Percentiles rank a stretch among this genome's conserved stretches.
Evolutionary conservation across 2,329 filamentous ascomycete species (phyloP).

Genomic region (Fusarium brevicatenulatum): DNA sequence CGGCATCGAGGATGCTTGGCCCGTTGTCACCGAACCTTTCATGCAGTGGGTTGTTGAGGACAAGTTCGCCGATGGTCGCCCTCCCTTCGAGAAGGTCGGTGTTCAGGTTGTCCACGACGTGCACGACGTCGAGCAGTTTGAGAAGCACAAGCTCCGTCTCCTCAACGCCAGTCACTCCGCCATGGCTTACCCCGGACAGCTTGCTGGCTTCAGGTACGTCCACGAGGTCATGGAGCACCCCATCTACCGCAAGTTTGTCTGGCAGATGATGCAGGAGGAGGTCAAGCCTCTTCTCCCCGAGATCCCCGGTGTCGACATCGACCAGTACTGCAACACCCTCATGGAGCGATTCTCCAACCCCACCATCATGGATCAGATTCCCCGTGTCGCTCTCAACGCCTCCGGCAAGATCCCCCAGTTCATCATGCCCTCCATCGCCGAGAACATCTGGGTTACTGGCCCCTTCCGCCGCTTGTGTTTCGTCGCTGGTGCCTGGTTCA

Average conservation of each 20-base stretch:
- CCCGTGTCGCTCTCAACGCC: constrained; percentile 61
- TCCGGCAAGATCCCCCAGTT: constrained; percentile 65
- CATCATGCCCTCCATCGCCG: constrained; percentile 60
- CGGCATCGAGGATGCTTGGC: constrained; percentile 61
- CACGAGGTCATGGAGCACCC: constrained; percentile 64
- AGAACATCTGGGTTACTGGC: constrained; percentile 56
- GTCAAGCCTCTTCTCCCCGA: constrained; percentile 62
- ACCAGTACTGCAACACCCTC: constrained; percentile 63
- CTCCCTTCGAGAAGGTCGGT: constrained; percentile 62
- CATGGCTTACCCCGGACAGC: constrained; percentile 61
- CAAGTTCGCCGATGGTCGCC: constrained; percentile 61
- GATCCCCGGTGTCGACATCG: constrained; percentile 61
- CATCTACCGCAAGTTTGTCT: constrained; percentile 58
- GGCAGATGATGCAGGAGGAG: constrained; percentile 66
- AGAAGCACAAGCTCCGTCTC: constrained; percentile 66
- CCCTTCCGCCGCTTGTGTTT: constrained; percentile 61
- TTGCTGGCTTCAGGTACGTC: constrained; percentile 64
- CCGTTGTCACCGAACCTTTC: constrained; percentile 65
- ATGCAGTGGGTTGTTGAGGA: constrained; percentile 67
- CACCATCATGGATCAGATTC: constrained; percentile 65
- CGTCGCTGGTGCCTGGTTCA: constrained; percentile 61
- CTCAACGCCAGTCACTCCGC: constrained; percentile 65
- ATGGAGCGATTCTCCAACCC: constrained; percentile 66
- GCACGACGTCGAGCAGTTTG: constrained; percentile 63
- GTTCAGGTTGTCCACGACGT: constrained; percentile 63